Base-by-base conservation (phyloP, 345 rosid genomes). In the Laguncularia racemosa region DNA sequence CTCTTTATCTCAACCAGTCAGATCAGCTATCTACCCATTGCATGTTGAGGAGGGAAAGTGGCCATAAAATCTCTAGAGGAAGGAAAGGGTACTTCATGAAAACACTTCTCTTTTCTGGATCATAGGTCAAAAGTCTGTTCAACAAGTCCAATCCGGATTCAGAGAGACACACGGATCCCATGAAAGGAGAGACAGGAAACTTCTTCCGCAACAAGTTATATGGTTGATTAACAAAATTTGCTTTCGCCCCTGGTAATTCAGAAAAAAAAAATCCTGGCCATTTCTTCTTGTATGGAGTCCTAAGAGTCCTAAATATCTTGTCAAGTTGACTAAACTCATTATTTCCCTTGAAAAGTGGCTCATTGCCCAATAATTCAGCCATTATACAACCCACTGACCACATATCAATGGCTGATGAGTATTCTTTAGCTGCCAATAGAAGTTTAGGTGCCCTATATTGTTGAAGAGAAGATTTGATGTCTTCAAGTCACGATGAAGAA, bases 331-430 rank as follows among this genome's bases (percentile, higher is more conserved):
- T 89, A 51, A 79, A 63, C 68, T 88, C 96, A 50, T 44, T 71
- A 53, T 71, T 86, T 43, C 98, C 98, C 20, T 75, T 77, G 61
- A 91, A 88, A 16, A 85, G 56, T 7, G 98, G 90, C 59, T 84
- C 80, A 44, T 75, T 85, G 13, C 84, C 72, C 69, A 91, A 78
- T 59, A 91, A 56, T 62, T 91, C 98, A 17, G 92, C 96, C 96
- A 91, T 91, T 51, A 91, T 88, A 66, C 96, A 91, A 44, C 97
- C 96, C 9, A 88, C 58, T 4, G 97, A 91, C 97, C 97, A 91
- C 96, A 91, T 91, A 76, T 91, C 97, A 58, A 91, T 72, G 21
- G 91, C 95, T 44, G 89, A 83, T 33, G 96, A 88, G 70, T 91
- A 88, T 65, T 76, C 60, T 62, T 88, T 84, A 28, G 86, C 84